Evolutionary conservation across 805 yeast species (phyloP), one percentile per base, ranked within the genome.

Genomic region (Candida tallmaniae): DNA sequence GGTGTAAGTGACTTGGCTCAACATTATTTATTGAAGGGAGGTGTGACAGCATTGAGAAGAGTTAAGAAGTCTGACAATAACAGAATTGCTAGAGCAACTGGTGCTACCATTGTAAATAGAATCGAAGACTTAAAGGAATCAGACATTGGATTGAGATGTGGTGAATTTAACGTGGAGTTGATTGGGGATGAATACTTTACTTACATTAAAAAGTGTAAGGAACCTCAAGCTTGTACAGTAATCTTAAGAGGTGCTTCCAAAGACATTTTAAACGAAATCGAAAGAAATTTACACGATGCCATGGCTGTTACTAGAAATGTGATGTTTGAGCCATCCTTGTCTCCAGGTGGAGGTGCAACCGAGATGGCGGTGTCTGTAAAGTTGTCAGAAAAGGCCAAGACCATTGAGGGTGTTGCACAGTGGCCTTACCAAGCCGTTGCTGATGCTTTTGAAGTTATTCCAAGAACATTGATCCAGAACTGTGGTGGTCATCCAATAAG

Each of bases 281-380:
- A 93, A 56, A 80, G 99, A 58, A 93, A 93, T 58, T 72, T 93
- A 56, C 97, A 93, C 57, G 99, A 93, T 62, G 98, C 99, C 29
- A 84, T 93, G 95, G 90, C 96, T 3, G 98, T 93, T 29, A 80
- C 97, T 13, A 78, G 96, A 60, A 93, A 93, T 55, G 96, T 93
- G 23, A 74, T 87, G 72, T 80, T 90, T 48, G 95, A 90, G 59
- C 98, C 99, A 34, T 78, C 89, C 27, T 74, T 93, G 54, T 75
- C 96, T 2, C 99, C 99, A 32, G 99, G 99, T 51, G 99, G 98
- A 41, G 98, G 99, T 51, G 98, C 99, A 34, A 90, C 97, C 19
- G 98, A 93, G 67, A 93, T 93, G 97, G 97, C 97, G 3, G 88
- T 93, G 25, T 74, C 90, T 40, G 97, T 93, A 20, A 78, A 73